Conservation (phyloP, 768 basidiomycete genomes). For the Ramaria sp. region DNA sequence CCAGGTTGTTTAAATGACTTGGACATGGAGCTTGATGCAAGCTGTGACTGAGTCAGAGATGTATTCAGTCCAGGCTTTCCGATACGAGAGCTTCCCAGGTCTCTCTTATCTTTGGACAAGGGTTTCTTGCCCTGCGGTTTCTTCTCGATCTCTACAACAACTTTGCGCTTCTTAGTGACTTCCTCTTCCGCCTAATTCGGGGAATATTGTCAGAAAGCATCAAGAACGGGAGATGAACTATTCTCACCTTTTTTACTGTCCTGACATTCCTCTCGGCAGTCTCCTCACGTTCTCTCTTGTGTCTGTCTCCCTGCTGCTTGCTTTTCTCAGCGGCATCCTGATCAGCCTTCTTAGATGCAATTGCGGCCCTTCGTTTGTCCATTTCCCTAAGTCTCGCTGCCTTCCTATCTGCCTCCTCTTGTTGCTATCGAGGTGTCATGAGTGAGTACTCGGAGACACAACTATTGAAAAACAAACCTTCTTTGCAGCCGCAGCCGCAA, state of each 20-base stretch:
- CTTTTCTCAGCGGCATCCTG: conserved; percentile 59
- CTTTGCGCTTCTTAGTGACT: conserved; percentile 58
- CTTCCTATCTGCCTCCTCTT: conserved; percentile 80
- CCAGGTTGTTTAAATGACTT: conserved; percentile 10
- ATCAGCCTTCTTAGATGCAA: conserved; percentile 63
- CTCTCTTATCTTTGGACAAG: conserved; percentile 37
- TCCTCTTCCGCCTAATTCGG: conserved; percentile 39
- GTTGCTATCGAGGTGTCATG: conserved; percentile 46
- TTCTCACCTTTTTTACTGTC: conserved; percentile 44
- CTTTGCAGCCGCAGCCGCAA: conserved; percentile 77
- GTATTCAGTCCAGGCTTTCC: conserved; percentile 17
- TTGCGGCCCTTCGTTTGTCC: conserved; percentile 62
- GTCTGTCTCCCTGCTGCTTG: conserved; percentile 64
- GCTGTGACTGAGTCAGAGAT: conserved; percentile 12
- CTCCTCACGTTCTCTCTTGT: conserved; percentile 78
- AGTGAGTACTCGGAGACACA: neutral
- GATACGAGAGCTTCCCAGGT: conserved; percentile 19
- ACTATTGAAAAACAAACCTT: conserved; percentile 43
- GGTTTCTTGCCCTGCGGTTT: conserved; percentile 44
- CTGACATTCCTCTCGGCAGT: conserved; percentile 59
- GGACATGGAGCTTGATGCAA: neutral
- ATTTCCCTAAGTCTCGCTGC: conserved; percentile 63
- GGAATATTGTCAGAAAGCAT: neutral
- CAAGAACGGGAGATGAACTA: neutral
- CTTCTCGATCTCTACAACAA: conserved; percentile 41